Evolutionary conservation across 805 yeast species (phyloP), one percentile per base, ranked within the genome.

Genomic region (Torulaspora gathmanii): DNA sequence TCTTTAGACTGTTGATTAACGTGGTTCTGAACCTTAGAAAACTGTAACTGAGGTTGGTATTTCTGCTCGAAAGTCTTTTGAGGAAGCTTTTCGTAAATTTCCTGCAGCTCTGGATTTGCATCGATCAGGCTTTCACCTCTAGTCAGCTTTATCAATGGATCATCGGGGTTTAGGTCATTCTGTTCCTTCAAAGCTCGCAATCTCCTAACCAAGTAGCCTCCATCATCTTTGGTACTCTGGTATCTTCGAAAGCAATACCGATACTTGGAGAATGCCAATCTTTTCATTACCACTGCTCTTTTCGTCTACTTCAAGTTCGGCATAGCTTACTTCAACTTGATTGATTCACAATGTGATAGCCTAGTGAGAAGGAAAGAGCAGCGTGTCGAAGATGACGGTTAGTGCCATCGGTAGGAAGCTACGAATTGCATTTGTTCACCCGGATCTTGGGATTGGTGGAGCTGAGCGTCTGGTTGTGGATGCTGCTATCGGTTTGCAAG

Each of bases 381-480:
- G 12, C 10, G 2, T 7, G 25, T 6, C 25, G 25, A 39, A 23
- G 23, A 26, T 29, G 20, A 33, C 20, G 22, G 33, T 22, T 15
- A 12, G 22, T 19, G 27, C 9, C 7, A 28, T 16, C 11, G 29
- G n/a, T 31, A 15, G 29, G 39, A 47, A 41, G 33, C 57, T 77
- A 74, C 79, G 72, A 48, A 74, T 91, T 28, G 96, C 96, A 1
- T 86, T 93, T 56, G 68, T 93, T 4, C 99, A 93, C 61, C 99
- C 99, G 0, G 99, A 93, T 67, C 69, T 93, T 43, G 99, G 99
- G 0, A 91, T 91, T 46, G 99, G 89, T 53, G 99, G 99, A 3
- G 99, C 99, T 1, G 99, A 93, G 62, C 73, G 99, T 47, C 73
- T 95, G n/a, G 89, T 93, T 1, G 96, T 93, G 1, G 99, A 93